Evolutionary conservation across 169 alveolate species (phyloP).

Genomic region (Theileria orientalis): DNA sequence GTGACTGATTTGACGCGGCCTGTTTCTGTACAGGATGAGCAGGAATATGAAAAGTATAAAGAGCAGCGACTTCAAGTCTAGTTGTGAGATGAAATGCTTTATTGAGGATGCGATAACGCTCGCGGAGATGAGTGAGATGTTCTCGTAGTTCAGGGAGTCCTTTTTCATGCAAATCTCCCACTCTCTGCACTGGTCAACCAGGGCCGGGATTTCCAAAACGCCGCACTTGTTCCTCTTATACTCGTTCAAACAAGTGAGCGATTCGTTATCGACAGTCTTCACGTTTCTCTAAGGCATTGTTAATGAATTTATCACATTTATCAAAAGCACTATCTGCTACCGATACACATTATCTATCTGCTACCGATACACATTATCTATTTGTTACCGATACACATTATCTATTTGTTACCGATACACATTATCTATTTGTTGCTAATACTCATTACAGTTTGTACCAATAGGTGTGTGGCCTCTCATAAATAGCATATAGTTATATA

Average conservation of each 20-base stretch:
- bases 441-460: no score
- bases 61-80: constrained; percentile 55
- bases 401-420: no score
- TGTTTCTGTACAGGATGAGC: neutral
- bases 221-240: constrained; percentile 58
- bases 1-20: no score
- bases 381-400: no score
- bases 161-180: constrained; percentile 69
- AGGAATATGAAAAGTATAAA: constrained; percentile 15
- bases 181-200: constrained; percentile 58
- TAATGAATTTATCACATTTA: no score
- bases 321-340: no score
- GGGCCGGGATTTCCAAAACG: constrained; percentile 44
- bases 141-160: constrained; percentile 51
- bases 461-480: no score
- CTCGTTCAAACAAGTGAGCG: constrained; percentile 39
- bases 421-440: no score
- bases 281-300: neutral
- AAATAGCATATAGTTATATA: no score
- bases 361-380: no score
- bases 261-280: constrained; percentile 34
- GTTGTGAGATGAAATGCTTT: constrained; percentile 41
- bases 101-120: constrained; percentile 52
- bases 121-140: constrained; percentile 49
- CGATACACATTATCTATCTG: no score